Conservation (phyloP, 2,329 filamentous ascomycete species). For the Calycina marina region DNA sequence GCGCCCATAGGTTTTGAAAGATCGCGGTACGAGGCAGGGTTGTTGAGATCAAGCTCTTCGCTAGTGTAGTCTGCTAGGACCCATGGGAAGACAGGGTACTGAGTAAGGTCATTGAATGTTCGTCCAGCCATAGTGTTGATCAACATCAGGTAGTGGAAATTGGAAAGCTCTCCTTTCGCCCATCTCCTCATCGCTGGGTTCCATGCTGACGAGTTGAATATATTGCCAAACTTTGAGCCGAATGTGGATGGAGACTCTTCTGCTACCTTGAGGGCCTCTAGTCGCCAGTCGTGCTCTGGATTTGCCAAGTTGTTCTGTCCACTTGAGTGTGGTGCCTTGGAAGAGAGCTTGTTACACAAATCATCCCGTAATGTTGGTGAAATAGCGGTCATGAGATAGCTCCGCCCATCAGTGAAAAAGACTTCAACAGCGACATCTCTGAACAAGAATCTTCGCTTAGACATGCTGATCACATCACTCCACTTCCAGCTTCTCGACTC, state of each 20-base stretch:
- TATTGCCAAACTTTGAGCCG: slow-evolving; percentile 78
- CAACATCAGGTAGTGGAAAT: slow-evolving; percentile 98
- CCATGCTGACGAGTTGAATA: slow-evolving; percentile 72
- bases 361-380: slow-evolving; percentile 63
- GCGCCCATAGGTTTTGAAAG: slow-evolving; percentile 94
- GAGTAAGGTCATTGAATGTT: slow-evolving; percentile 95
- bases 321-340: slow-evolving; percentile 67
- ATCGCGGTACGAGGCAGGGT: slow-evolving; percentile 78
- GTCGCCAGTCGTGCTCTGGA: slow-evolving; percentile 79
- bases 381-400: slow-evolving; percentile 80
- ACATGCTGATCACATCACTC: slow-evolving; percentile 88
- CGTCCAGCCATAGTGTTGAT: slow-evolving; percentile 94
- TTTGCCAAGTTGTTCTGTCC: slow-evolving; percentile 55
- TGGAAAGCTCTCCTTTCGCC: slow-evolving; percentile 90
- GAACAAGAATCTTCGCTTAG: slow-evolving; percentile 88
- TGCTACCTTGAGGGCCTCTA: slow-evolving; percentile 63
- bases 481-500: slow-evolving; percentile 86
- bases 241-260: slow-evolving; percentile 49
- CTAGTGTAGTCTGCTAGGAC: slow-evolving; percentile 92
- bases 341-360: slow-evolving; percentile 59
- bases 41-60: slow-evolving; percentile 72
- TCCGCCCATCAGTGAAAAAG: slow-evolving; percentile 93
- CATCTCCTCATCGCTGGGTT: slow-evolving; percentile 80
- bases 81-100: slow-evolving; percentile 98
- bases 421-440: slow-evolving; percentile 93